Evolutionary conservation across 176 grass and related monocot species (phyloP), one percentile per base, ranked within the genome.

Genomic region (Juncus effusus): DNA sequence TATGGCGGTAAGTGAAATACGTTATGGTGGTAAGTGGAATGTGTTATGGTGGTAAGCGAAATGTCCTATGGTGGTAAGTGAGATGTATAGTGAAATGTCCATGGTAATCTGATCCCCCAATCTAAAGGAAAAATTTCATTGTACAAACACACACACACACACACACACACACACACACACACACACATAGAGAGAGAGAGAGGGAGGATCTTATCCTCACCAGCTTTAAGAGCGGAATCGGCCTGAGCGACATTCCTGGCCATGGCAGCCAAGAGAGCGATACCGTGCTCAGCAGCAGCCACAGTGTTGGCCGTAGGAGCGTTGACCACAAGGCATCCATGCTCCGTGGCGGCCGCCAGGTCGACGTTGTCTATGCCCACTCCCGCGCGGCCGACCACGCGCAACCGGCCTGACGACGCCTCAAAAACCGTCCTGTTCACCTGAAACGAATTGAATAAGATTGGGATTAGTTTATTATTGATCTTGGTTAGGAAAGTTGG

Each of bases 291-390:
- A 0, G 90, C 90, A 2, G 86, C 90, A 39, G 86, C 90, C 16
- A 95, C 45, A 36, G 90, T 95, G 74, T 95, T 95, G 14, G 90
- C 90, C 15, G 90, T 95, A 60, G 85, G 86, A 12, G 90, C 90
- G 68, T 95, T 95, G 44, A 95, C 90, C 65, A 95, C 90, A 45
- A 95, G 90, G 69, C 90, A 95, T 0, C 90, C 82, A 4, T 89
- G 90, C 82, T 89, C 90, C 36, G 90, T 95, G 61, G 90, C 90
- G 13, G 90, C 90, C 68, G 85, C 73, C 56, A 95, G 90, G 13
- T 95, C 90, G 14, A 95, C 90, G 80, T 95, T 95, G 77, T 95
- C 90, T 63, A 89, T 95, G 79, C 90, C 86, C 8, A 95, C 90
- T 0, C 90, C 90, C 0, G 90, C 90, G 6, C 90, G 85, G 16